Percentiles rank a stretch among this genome's conserved stretches.
Evolutionary conservation across 345 rosid species (phyloP).

Genomic region (Chamaenerion angustifolium): DNA sequence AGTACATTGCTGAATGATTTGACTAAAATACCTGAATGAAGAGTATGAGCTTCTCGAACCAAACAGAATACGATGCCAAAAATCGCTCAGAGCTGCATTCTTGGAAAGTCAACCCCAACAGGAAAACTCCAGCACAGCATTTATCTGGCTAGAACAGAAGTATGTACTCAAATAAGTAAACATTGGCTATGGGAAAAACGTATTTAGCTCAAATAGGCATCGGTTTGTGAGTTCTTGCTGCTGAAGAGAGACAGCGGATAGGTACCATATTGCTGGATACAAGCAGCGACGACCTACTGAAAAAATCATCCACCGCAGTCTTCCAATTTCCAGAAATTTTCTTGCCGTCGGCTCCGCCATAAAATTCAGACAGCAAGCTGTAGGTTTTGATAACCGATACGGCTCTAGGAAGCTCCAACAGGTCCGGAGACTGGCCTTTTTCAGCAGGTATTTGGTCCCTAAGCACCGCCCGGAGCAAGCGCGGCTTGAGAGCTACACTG

Average conservation of each 20-base stretch:
- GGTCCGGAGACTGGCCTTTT: conserved; percentile 27
- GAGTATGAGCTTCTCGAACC: conserved; percentile 47
- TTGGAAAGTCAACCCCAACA: conserved; percentile 65
- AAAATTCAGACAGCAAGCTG: conserved; percentile 38
- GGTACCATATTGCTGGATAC: conserved; percentile 40
- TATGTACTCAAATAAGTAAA: conserved; percentile 6
- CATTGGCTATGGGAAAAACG: not conserved
- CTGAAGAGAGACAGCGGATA: not conserved
- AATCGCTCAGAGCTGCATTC: conserved; percentile 68
- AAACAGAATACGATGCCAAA: conserved; percentile 35
- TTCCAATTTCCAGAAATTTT: conserved; percentile 32
- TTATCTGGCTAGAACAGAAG: conserved; percentile 56
- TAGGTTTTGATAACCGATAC: conserved; percentile 33
- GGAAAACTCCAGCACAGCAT: conserved; percentile 65
- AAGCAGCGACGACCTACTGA: conserved; percentile 27
- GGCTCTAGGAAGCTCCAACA: conserved; percentile 28
- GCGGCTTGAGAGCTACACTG: conserved; percentile 46
- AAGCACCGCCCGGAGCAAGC: conserved; percentile 35
- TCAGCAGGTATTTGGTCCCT: conserved; percentile 47
- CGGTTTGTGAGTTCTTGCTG: not conserved
- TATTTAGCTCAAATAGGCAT: not conserved
- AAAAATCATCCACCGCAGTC: conserved; percentile 67
- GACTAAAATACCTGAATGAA: conserved; percentile 42
- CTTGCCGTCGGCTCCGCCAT: conserved; percentile 12
- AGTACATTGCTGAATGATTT: not conserved